Percentiles rank a stretch among this genome's conserved stretches.
phyloP scores from a whole-genome alignment of 306 rosid species.

The Ormosia semicastrata region DNA sequence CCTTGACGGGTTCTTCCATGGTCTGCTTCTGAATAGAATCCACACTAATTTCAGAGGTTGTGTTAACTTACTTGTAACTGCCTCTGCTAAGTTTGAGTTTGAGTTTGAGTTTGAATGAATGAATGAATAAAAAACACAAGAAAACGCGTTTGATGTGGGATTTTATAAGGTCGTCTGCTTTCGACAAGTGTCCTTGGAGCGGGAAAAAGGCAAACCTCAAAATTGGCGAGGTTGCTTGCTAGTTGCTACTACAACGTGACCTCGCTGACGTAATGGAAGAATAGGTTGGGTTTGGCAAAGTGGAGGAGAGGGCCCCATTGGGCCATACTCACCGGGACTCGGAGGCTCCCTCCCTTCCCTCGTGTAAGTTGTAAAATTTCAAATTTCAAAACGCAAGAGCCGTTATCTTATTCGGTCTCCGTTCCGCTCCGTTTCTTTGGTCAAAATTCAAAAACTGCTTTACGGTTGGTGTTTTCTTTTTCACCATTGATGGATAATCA shows the following conservation, averaged over 20 bases:
- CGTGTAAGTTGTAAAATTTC: background rate
- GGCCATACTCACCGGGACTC: background rate
- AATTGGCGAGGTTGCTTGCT: background rate
- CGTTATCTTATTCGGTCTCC: background rate
- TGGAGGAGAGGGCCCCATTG: background rate
- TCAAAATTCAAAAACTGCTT: background rate
- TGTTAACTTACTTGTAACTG: background rate
- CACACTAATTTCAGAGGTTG: background rate
- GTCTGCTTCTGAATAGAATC: background rate
- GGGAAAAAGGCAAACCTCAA: constrained; percentile 45
- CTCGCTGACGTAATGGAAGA: too few species aligned
- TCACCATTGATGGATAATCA: too few species aligned
- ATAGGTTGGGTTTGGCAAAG: too few species aligned
- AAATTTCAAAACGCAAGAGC: constrained; percentile 15
- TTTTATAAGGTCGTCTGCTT: constrained; percentile 34
- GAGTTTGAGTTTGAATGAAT: background rate
- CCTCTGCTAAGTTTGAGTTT: background rate
- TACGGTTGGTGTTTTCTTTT: background rate
- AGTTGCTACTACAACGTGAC: background rate
- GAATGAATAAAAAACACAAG: background rate
- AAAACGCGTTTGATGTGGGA: background rate
- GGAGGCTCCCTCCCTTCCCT: background rate
- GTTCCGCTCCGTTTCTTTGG: background rate
- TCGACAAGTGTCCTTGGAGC: constrained; percentile 36
- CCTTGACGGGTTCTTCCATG: constrained; percentile 36